phyloP scores from a whole-genome alignment of 306 rosid species.

The Morella rubra region DNA sequence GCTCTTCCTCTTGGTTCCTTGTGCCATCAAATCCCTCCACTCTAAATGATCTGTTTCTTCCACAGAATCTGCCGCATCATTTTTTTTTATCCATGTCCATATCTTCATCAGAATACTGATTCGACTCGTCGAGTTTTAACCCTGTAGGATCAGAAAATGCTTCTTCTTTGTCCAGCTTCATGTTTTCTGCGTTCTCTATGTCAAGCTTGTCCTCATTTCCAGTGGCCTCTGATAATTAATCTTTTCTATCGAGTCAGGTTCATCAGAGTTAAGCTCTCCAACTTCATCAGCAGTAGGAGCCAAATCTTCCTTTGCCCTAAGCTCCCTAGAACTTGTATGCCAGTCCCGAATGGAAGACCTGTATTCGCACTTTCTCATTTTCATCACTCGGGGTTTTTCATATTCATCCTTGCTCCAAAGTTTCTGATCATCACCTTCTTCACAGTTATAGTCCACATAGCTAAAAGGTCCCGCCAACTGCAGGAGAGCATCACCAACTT shows the following conservation, averaged over 20 bases:
- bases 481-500: constrained; percentile 59
- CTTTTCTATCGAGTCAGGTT: constrained; percentile 29
- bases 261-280: constrained; percentile 49
- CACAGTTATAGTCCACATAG: constrained; percentile 69
- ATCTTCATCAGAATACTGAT: constrained; percentile 50
- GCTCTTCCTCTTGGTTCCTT: constrained; percentile 44
- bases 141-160: constrained; percentile 57
- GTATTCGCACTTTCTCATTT: constrained; percentile 58
- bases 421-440: constrained; percentile 70
- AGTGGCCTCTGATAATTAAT: constrained; percentile 28
- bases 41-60: constrained; percentile 52
- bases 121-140: constrained; percentile 50
- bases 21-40: constrained; percentile 43
- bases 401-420: constrained; percentile 68
- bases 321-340: constrained; percentile 61
- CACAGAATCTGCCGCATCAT: constrained; percentile 41
- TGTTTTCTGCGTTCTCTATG: constrained; percentile 46
- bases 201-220: constrained; percentile 41
- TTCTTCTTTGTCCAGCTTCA: constrained; percentile 58
- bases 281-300: constrained; percentile 41
- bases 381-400: constrained; percentile 45
- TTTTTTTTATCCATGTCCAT: constrained; percentile 52
- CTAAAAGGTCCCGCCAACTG: constrained; percentile 46
- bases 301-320: constrained; percentile 75
- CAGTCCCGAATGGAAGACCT: constrained; percentile 59